Base-by-base conservation (phyloP, 805 yeast species). In the Scheffersomyces spartinae region DNA sequence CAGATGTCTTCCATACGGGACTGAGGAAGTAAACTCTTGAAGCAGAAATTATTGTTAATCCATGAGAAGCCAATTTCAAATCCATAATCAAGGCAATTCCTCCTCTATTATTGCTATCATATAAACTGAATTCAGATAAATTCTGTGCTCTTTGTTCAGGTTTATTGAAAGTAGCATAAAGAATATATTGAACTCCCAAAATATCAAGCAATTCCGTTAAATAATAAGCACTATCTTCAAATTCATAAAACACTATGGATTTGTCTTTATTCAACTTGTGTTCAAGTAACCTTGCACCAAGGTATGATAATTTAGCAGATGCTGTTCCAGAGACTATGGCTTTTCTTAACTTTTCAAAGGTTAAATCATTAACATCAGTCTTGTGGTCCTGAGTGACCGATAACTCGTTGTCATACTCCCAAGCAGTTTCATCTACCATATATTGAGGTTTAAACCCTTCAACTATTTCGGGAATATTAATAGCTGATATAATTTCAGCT, bases 201-300 rank as follows among this genome's bases (percentile, higher is more conserved):
- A 75, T 30, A 45, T 77, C 85, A 25, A 78, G 39, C 8, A 73
- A 53, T 36, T 78, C 86, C 0, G 80, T 65, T 15, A 77, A 41
- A 40, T 73, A 75, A 40, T 70, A 76, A 0, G 84, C 85, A 24
- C 72, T 64, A 34, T 77, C 83, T 42, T 74, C 82, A 45, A 71
- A 74, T 34, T 77, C 84, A 41, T 70, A 78, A 42, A 77, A 77
- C 0, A 77, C 71, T 15, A 77, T 55, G 9, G 77, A 65, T 42
- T 77, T 72, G 26, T 68, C 41, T 3, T 59, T 55, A 6, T 42
- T 28, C 7, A 35, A 30, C 32, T 70, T 71, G 38, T 75, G 68
- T 25, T 71, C 75, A 15, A 72, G 40, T 6, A 75, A 37, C 31
- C 70, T 53, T 9, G 75, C 54, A 0, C 70, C 59, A 30, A 77